phyloP scores from a whole-genome alignment of 257 asterid genomes.

The Orobanche coerulescens region DNA sequence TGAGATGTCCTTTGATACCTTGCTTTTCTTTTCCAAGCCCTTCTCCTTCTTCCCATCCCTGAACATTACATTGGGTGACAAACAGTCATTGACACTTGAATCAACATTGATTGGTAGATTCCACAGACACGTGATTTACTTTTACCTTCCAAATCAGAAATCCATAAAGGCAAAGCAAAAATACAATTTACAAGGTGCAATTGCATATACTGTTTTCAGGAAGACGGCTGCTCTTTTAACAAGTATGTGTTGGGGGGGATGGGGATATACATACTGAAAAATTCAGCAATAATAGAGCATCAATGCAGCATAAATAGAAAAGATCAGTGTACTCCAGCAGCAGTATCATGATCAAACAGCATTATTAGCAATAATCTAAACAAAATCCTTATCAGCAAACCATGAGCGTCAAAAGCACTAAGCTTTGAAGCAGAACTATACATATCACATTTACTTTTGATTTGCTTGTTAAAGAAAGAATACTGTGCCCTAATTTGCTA shows the following conservation, averaged over 20 bases:
- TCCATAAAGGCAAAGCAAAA: neutral
- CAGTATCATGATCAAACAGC: neutral
- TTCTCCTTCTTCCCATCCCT: slow-evolving; percentile 99
- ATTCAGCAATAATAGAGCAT: neutral
- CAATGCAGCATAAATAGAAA: neutral
- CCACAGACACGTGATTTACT: neutral
- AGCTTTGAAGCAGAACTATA: neutral
- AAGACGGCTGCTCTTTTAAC: neutral
- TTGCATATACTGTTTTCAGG: neutral
- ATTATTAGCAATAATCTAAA: neutral
- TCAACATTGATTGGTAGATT: neutral
- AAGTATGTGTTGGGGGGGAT: neutral
- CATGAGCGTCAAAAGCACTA: neutral
- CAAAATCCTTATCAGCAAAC: neutral
- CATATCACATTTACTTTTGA: neutral
- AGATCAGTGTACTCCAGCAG: neutral
- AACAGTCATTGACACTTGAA: neutral
- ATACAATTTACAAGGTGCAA: neutral
- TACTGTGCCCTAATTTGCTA: neutral
- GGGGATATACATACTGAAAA: neutral
- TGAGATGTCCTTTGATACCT: slow-evolving; percentile 89
- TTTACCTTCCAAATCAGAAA: slow-evolving; percentile 4
- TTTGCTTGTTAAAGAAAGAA: neutral
- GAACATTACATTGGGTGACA: slow-evolving; percentile 10
- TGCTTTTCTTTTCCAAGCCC: slow-evolving; percentile 95